Conservation (phyloP, 192 early-diverging fungal species). For the Coemansia sp. region DNA sequence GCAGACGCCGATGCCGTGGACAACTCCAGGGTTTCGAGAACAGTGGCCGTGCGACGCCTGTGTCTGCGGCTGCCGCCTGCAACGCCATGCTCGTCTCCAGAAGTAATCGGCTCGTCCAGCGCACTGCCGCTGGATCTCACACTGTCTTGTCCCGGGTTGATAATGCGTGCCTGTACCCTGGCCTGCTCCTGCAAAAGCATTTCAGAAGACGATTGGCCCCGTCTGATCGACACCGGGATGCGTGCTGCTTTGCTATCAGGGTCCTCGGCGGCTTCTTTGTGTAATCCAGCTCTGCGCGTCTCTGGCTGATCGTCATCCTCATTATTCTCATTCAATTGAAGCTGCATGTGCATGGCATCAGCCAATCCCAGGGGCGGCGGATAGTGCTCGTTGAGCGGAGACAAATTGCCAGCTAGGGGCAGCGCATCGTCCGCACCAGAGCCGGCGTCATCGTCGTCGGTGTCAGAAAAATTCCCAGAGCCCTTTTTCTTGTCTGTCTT, state of each 20-base stretch:
- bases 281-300: not conserved
- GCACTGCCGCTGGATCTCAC: not conserved
- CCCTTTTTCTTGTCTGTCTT: not conserved
- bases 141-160: not conserved
- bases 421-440: conserved; percentile 1
- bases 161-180: conserved; percentile 33
- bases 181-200: conserved; percentile 44
- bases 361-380: conserved; percentile 38
- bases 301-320: not conserved
- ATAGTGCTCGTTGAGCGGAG: conserved; percentile 6
- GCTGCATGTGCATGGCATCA: conserved; percentile 23
- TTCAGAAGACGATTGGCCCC: conserved; percentile 15
- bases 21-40: not conserved
- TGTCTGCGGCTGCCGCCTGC: not conserved
- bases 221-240: not conserved
- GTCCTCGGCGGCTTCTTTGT: not conserved
- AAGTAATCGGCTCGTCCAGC: not conserved
- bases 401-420: conserved; percentile 6
- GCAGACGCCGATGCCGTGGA: not conserved
- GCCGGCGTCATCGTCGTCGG: conserved; percentile 1
- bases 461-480: not conserved
- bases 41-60: not conserved
- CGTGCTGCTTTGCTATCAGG: not conserved
- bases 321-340: not conserved
- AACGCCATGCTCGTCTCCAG: not conserved